phyloP scores from a whole-genome alignment of 78 protist species.

The Dictyostelium capitatum region DNA sequence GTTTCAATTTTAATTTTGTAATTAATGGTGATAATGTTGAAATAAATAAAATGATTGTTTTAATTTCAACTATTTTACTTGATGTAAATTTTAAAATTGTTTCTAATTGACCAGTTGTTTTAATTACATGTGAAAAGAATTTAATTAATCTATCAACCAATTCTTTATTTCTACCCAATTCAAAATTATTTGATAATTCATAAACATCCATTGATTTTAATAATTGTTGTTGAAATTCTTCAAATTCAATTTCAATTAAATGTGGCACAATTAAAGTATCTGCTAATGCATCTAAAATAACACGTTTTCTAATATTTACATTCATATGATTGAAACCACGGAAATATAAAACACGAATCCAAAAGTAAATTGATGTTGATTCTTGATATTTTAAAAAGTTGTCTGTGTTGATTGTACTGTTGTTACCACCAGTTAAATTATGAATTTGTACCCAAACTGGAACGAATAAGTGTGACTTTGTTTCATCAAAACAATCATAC shows the following conservation, averaged over 20 bases:
- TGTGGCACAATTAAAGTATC: neutral
- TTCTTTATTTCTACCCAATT: conserved; percentile 19
- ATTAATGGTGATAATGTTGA: neutral
- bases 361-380: conserved; percentile 5
- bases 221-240: neutral
- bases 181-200: neutral
- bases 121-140: neutral
- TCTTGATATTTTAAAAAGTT: neutral
- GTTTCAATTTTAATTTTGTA: neutral
- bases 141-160: neutral
- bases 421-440: neutral
- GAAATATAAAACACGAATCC: conserved; percentile 29
- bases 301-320: conserved; percentile 50
- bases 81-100: neutral
- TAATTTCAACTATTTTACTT: neutral
- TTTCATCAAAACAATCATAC: conserved; percentile 61
- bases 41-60: conserved; percentile 16
- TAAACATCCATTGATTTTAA: conserved; percentile 28
- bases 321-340: conserved; percentile 68
- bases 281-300: conserved; percentile 36
- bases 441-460: conserved; percentile 69
- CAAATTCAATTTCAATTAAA: neutral
- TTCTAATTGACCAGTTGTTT: conserved; percentile 10
- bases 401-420: neutral
- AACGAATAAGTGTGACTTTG: conserved; percentile 67